Evolutionary conservation across 2,329 filamentous ascomycete genomes (phyloP).

Genomic region (Alternaria dauci): DNA sequence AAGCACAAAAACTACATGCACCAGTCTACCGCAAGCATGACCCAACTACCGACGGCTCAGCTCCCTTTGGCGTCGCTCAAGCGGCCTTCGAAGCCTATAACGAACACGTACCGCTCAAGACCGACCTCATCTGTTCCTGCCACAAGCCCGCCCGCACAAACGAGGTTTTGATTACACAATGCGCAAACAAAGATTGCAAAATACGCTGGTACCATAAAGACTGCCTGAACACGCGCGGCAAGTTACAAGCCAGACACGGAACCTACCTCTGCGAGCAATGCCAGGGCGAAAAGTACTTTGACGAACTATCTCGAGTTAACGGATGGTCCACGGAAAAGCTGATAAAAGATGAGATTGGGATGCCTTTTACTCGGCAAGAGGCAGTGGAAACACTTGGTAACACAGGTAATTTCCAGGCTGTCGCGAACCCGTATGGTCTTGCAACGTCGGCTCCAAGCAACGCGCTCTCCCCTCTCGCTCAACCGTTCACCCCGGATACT

Average conservation of each 20-base stretch:
- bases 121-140: slow-evolving; percentile 31
- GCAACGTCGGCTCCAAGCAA: not conserved
- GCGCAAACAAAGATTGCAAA: slow-evolving; percentile 22
- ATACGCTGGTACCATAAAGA: slow-evolving; percentile 33
- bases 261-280: slow-evolving; percentile 22
- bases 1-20: not conserved
- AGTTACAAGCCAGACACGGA: slow-evolving; percentile 18
- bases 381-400: not conserved
- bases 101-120: slow-evolving; percentile 8
- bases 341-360: not conserved
- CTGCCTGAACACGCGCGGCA: slow-evolving; percentile 28
- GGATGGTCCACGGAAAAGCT: not conserved
- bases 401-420: not conserved
- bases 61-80: slow-evolving; percentile 5
- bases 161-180: slow-evolving; percentile 24
- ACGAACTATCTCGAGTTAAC: not conserved
- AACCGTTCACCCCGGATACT: not conserved
- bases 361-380: slow-evolving; percentile 4
- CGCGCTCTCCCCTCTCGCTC: not conserved
- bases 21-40: slow-evolving; percentile 17
- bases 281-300: slow-evolving; percentile 14
- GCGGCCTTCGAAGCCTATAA: slow-evolving; percentile 8
- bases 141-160: slow-evolving; percentile 17
- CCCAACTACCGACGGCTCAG: not conserved
- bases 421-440: slow-evolving; percentile 20